Percentiles rank a stretch among this genome's conserved stretches.
Evolutionary conservation across 2,329 filamentous ascomycete species (phyloP).

Genomic region (Colletotrichum chrysophilum): DNA sequence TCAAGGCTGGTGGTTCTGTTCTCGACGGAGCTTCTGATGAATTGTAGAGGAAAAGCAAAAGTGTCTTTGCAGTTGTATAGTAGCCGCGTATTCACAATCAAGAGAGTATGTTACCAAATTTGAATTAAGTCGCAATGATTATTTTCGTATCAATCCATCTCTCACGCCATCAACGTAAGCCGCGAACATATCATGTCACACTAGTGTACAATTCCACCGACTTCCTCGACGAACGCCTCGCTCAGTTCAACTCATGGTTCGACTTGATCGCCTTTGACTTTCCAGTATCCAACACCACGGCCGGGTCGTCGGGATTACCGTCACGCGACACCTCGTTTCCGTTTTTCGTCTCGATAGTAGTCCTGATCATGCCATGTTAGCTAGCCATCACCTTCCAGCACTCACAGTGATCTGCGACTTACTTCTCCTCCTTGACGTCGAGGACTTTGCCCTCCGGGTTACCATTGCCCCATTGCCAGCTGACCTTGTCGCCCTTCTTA

Average conservation of each 20-base stretch:
- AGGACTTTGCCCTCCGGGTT: conserved; percentile 48
- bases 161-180: background rate
- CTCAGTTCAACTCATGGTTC: conserved; percentile 41
- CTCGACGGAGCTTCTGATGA: background rate
- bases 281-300: conserved; percentile 41
- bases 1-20: background rate
- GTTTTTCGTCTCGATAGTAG: conserved; percentile 44
- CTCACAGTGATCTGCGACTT: conserved; percentile 9
- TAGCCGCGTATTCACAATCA: background rate
- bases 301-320: conserved; percentile 45
- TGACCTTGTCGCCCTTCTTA: conserved; percentile 46
- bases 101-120: background rate
- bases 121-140: too few species aligned
- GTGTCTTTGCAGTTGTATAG: background rate
- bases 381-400: background rate
- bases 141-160: background rate
- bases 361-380: conserved; percentile 25
- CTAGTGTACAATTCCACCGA: background rate
- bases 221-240: background rate
- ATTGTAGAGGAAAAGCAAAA: background rate
- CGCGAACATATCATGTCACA: background rate
- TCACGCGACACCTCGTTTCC: conserved; percentile 46
- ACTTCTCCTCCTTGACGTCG: conserved; percentile 48
- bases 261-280: conserved; percentile 48
- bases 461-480: conserved; percentile 51